Percentiles rank a stretch among this genome's conserved stretches.
These are phyloP conservation scores for Mycena citricolor DNA, from an alignment of 1,284 basidiomycete species.

Conservation along the genomic window DNA sequence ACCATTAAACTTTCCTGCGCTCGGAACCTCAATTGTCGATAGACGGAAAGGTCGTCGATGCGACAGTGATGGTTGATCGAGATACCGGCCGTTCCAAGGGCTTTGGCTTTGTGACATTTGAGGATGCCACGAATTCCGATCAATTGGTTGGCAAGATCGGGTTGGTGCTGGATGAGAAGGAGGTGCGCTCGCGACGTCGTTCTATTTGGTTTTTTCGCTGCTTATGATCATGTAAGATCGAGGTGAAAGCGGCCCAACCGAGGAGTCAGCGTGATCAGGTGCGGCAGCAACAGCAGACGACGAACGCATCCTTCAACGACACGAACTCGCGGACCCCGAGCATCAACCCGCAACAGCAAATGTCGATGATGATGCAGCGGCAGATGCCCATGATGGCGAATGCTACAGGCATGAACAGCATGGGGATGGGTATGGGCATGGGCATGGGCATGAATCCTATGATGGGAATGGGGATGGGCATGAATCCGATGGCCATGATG, in stretches of 20 bases:
- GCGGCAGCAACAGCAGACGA: slow-evolving; percentile 32
- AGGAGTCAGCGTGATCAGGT: slow-evolving; percentile 64
- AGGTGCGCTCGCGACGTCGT: slow-evolving; percentile 47
- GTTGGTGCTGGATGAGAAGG: slow-evolving; percentile 76
- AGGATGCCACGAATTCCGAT: slow-evolving; percentile 72
- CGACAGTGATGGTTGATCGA: slow-evolving; percentile 92
- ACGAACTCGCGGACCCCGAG: slow-evolving; percentile 32
- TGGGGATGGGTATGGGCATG: not conserved
- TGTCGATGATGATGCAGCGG: too few species aligned
- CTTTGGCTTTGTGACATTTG: slow-evolving; percentile 92
- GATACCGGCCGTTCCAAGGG: slow-evolving; percentile 90
- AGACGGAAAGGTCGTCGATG: slow-evolving; percentile 83
- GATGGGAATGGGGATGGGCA: slow-evolving; percentile 43
- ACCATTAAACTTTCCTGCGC: too few species aligned
- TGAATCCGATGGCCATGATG: slow-evolving; percentile 38
- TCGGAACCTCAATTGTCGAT: slow-evolving; percentile 44
- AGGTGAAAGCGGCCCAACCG: slow-evolving; percentile 84
- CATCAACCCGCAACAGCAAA: slow-evolving; percentile 27
- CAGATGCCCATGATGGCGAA: slow-evolving; percentile 52
- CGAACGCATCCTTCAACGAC: slow-evolving; percentile 31
- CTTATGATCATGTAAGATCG: slow-evolving; percentile 55
- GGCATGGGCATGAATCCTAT: slow-evolving; percentile 17
- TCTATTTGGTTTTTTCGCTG: not conserved
- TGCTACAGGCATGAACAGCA: slow-evolving; percentile 12
- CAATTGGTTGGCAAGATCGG: slow-evolving; percentile 70